Evolutionary conservation across 2,329 filamentous ascomycete genomes (phyloP).

Genomic region (Trichoderma pleuroti): DNA sequence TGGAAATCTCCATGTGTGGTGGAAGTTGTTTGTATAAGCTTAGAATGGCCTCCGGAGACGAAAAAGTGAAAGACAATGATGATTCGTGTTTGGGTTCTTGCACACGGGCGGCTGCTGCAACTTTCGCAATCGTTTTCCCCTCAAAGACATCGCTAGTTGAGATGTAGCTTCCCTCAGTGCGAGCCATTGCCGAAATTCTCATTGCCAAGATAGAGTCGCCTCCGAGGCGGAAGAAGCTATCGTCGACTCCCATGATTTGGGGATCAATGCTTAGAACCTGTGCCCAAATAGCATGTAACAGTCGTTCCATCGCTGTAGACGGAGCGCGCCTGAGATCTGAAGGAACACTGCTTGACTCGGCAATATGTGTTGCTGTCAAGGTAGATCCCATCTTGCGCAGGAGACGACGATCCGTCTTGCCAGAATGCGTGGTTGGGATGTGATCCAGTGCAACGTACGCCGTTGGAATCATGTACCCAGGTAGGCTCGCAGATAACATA

Average conservation of each 20-base stretch:
- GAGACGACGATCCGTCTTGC: not conserved
- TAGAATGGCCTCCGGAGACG: not conserved
- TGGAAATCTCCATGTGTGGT: not conserved
- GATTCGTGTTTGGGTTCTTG: not conserved
- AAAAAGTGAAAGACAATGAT: not conserved
- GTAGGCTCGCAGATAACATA: not conserved
- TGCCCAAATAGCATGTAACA: not conserved
- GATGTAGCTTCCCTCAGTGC: not conserved
- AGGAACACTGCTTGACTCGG: not conserved
- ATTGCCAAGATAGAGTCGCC: not conserved
- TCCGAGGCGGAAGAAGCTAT: not conserved
- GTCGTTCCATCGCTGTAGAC: not conserved
- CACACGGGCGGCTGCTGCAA: not conserved
- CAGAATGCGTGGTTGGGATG: not conserved
- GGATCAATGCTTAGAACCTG: not conserved
- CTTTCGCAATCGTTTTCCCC: not conserved
- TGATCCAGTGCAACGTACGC: not conserved
- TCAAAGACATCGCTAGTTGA: not conserved
- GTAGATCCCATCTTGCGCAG: not conserved
- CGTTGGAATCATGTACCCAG: not conserved
- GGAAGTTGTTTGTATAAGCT: not conserved
- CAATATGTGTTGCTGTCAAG: not conserved
- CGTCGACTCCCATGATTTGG: not conserved
- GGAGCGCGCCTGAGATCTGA: not conserved
- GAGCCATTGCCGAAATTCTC: not conserved